Conservation (phyloP, 495 filamentous ascomycete species). For the Hypoxylon fragiforme region DNA sequence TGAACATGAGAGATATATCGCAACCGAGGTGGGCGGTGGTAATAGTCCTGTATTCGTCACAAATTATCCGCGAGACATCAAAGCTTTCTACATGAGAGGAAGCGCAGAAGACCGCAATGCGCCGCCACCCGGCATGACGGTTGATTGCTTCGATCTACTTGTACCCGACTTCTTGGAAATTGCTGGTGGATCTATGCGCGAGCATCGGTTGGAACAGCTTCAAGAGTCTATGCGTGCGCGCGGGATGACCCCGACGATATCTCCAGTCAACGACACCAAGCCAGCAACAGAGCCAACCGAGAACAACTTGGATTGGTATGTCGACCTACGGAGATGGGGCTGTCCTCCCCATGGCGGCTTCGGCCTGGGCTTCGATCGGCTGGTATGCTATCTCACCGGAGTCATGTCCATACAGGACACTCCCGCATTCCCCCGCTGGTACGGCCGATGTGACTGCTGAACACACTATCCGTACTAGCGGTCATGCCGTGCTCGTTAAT, state of each 20-base stretch:
- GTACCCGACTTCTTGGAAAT: slow-evolving; percentile 89
- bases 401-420: slow-evolving; percentile 84
- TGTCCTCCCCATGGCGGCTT: slow-evolving; percentile 96
- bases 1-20: slow-evolving; percentile 92
- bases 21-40: slow-evolving; percentile 62
- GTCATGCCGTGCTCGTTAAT: slow-evolving; percentile 45
- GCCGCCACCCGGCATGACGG: slow-evolving; percentile 57
- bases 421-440: slow-evolving; percentile 87
- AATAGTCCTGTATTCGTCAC: slow-evolving; percentile 84
- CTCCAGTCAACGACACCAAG: slow-evolving; percentile 4
- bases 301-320: slow-evolving; percentile 77
- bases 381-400: slow-evolving; percentile 83
- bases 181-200: slow-evolving; percentile 89
- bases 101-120: slow-evolving; percentile 1
- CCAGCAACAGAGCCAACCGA: slow-evolving; percentile 40
- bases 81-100: slow-evolving; percentile 92
- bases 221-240: slow-evolving; percentile 71
- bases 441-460: slow-evolving; percentile 90
- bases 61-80: slow-evolving; percentile 80
- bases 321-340: slow-evolving; percentile 92
- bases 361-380: slow-evolving; percentile 88
- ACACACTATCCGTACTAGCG: slow-evolving; percentile 22
- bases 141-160: slow-evolving; percentile 94
- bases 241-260: slow-evolving; percentile 39
- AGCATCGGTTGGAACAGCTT: slow-evolving; percentile 75